phyloP scores from a whole-genome alignment of 179 eudicot species.

The Corrigiola litoralis region DNA sequence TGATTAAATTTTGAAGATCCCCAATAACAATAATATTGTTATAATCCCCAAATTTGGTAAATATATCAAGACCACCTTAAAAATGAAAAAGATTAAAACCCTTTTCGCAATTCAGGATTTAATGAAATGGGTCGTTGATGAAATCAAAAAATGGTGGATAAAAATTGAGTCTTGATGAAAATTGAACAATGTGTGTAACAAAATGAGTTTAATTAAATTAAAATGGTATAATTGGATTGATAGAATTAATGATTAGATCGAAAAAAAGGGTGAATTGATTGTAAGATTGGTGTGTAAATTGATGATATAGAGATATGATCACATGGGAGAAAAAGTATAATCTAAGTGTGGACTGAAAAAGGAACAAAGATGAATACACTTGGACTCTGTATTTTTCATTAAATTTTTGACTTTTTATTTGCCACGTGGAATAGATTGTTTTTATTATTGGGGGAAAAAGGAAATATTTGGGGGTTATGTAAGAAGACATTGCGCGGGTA shows the following conservation, averaged over 20 bases:
- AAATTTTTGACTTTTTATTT: too few relatives aligned
- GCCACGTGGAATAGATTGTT: too few relatives aligned
- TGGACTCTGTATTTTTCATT: too few relatives aligned
- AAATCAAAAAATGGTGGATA: constrained; percentile 1
- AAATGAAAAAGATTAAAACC: constrained; percentile 3
- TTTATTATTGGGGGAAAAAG: too few relatives aligned
- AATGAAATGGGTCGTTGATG: constrained; percentile 11
- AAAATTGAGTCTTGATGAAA: neutral
- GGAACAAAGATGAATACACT: constrained; percentile 30
- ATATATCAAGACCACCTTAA: neutral
- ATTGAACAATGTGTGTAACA: neutral
- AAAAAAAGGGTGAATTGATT: neutral
- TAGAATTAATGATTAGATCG: neutral
- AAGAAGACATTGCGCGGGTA: too few relatives aligned
- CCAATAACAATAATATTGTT: too few relatives aligned
- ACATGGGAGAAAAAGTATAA: constrained; percentile 16
- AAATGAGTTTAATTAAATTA: neutral
- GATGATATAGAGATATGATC: constrained; percentile 12
- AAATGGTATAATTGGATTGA: neutral
- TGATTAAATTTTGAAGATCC: too few relatives aligned
- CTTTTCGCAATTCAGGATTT: constrained; percentile 10
- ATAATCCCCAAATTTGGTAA: neutral
- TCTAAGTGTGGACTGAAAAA: constrained; percentile 41
- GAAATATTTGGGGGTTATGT: too few relatives aligned
- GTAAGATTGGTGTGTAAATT: constrained; percentile 5